Evolutionary conservation across 2,329 filamentous ascomycete species (phyloP), one percentile per base, ranked within the genome.

Genomic region (Penicillium sp.): DNA sequence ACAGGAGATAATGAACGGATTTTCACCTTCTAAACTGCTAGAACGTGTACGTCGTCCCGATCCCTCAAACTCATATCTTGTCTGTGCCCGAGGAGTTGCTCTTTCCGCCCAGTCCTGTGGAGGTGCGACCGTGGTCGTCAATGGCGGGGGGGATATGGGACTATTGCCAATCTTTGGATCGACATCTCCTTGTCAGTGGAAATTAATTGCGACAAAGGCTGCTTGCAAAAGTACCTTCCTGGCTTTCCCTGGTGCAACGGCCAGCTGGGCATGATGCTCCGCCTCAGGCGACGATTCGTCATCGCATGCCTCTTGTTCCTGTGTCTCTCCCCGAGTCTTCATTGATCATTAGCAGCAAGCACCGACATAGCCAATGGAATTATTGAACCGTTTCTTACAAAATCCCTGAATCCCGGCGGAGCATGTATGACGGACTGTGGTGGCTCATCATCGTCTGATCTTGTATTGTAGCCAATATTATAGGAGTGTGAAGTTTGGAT

Each of bases 341-440:
- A 19, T n/a, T 23, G 14, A 9, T 1, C 3, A 27, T 50, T 50
- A 50, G 48, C 33, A 42, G 10, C 23, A 29, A 47, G 26, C 14
- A 39, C 9, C 9, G 16, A 27, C 3, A n/a, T 19, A 25, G 2
- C 14, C 14, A 29, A 53, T 13, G 3, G 9, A 27, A 35, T 44
- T 21, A 26, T 23, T 29, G 52, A 53, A 42, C 31, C 46, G 43
- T 72, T 10, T 35, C 84, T 70, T 73, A 95, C 91, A 84, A 95
- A 96, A 65, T 85, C 85, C 55, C 86, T 84, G 74, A 95, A 97
- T 60, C 89, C 91, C 62, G 91, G 83, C 0, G 93, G 92, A 16
- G 91, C 91, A 80, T 96, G 93, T 65, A 97, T 96, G 54, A 96
- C 93, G 1, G 93, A 97, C 53, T 91, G 84, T 25, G 92, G 88